Base-by-base conservation (phyloP, 495 filamentous ascomycete genomes). In the Podospora pseudocomata region DNA sequence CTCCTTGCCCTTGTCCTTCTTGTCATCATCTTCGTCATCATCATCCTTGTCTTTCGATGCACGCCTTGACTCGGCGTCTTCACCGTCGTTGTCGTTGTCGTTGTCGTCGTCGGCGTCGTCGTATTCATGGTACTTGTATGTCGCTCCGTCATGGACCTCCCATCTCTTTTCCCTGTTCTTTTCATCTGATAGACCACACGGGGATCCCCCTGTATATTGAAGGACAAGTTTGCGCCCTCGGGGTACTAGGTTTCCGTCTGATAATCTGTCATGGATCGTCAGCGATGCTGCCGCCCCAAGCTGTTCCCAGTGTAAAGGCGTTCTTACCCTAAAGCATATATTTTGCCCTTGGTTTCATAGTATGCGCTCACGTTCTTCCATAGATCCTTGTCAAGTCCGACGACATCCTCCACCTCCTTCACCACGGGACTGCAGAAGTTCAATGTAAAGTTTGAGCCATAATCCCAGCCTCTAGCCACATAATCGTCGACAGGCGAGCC, bases 341-440 rank as follows among this genome's bases (percentile, higher is more conserved):
- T 83, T 75, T 92, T 90, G 23, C 87, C 88, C 19, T 88, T 85
- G 53, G 81, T 80, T 73, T 88, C 84, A 70, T 98, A 99, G 75
- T 87, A 97, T n/a, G 95, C 95, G 78, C 92, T 94, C 72, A 98
- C 86, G 76, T 97, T 96, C 81, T 82, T 83, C 88, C 89, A 93
- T 53, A 81, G 73, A 62, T 80, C 73, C 68, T 86, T 81, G 0
- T 89, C 83, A 15, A 98, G 78, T 0, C 88, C 91, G 18, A 87
- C 85, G 6, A 93, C 89, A 70, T 93, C 84, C 26, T 88, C 84
- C 20, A 94, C 77, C 32, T 85, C 78, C 71, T 96, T 91, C 39
- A 98, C 86, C 26, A 97, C 92, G 1, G 93, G 86, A 58, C 86
- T 89, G 79, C 96, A 99, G 71, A 99, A 89, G 74, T 99, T 99